Base-by-base conservation (phyloP, 2,329 filamentous ascomycete genomes). In the Clonostachys byssicola region DNA sequence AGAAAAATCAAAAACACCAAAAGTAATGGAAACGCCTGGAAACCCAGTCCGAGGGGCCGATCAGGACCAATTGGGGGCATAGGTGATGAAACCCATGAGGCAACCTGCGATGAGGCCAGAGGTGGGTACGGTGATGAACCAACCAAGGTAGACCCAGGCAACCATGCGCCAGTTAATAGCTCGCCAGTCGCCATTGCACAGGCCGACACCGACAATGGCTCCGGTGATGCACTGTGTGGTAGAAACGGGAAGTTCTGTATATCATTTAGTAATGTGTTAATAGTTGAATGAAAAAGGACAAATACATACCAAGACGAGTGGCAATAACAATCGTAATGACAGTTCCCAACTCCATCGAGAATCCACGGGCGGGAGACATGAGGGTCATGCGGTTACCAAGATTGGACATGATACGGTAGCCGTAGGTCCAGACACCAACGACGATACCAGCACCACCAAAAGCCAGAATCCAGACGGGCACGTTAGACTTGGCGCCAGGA, bases 211-310 rank as follows among this genome's bases (percentile, higher is more conserved):
- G 42, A 84, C 80, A 17, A 79, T 83, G 40, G 80, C 75, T 42
- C 80, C 80, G 40, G 75, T 80, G 55, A 83, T 82, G 60, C 81
- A 85, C 66, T 84, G 81, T 0, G 81, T 83, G 2, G 82, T 86
- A 3, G 80, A 84, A 34, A 86, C 73, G 3, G 82, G 82, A 3
- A 86, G 74, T 46, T 75, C 71, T 71, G 36, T 39, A 5, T 14
- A 12, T 30, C 13, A 40, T 34, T 3, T 9, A 38, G 17, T 12
- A 35, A 18, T 5, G 20, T 16, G 13, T 10, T 12, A n/a, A 34
- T 18, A 43, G 30, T 17, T 5, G 14, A 12, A 44, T 17, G 13
- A 34, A n/a, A 38, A 33, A 12, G 3, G 5, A 5, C 2, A 12
- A 34, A 16, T 3, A 65, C 66, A 52, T 60, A 72, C 68, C 68